These are phyloP conservation scores for Mollisia scopiformis DNA, from an alignment of 2,329 filamentous ascomycete genomes.

Conservation along the genomic window DNA sequence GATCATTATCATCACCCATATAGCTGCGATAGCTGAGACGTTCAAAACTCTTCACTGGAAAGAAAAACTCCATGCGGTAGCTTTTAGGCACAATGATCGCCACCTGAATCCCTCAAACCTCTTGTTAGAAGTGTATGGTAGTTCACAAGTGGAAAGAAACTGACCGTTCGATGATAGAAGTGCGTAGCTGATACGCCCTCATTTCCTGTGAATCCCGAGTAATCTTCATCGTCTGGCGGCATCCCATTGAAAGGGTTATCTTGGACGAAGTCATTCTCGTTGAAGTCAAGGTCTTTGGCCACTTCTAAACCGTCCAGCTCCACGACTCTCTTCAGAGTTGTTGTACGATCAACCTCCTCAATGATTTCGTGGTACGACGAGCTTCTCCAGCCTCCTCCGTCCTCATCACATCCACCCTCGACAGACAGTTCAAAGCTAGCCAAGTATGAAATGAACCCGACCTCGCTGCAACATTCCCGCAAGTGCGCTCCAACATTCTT, in stretches of 20 bases:
- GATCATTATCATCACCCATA: too few species aligned
- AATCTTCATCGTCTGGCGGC: conserved; percentile 24
- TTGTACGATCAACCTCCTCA: neutral
- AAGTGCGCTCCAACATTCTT: conserved; percentile 5
- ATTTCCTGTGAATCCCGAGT: conserved; percentile 21
- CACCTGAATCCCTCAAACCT: conserved; percentile 9
- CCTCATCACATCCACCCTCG: conserved; percentile 14
- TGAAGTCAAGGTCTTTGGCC: conserved; percentile 14
- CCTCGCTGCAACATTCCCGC: conserved; percentile 13
- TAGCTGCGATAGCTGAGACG: too few species aligned
- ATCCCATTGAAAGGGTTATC: conserved; percentile 11
- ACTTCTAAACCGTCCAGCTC: conserved; percentile 19
- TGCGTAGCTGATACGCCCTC: conserved; percentile 19
- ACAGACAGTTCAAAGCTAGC: conserved; percentile 19
- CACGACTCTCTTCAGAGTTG: conserved; percentile 14
- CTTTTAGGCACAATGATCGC: conserved; percentile 18
- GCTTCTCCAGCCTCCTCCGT: neutral
- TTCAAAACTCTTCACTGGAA: neutral
- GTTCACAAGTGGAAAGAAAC: neutral
- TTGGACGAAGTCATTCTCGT: conserved; percentile 14
- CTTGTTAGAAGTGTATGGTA: neutral
- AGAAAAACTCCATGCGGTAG: conserved; percentile 12
- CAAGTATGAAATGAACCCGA: conserved; percentile 20
- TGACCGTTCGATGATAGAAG: conserved; percentile 25
- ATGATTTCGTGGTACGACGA: conserved; percentile 8